Evolutionary conservation across 495 filamentous ascomycete species (phyloP).

Genomic region (Gamarada debralockiae): DNA sequence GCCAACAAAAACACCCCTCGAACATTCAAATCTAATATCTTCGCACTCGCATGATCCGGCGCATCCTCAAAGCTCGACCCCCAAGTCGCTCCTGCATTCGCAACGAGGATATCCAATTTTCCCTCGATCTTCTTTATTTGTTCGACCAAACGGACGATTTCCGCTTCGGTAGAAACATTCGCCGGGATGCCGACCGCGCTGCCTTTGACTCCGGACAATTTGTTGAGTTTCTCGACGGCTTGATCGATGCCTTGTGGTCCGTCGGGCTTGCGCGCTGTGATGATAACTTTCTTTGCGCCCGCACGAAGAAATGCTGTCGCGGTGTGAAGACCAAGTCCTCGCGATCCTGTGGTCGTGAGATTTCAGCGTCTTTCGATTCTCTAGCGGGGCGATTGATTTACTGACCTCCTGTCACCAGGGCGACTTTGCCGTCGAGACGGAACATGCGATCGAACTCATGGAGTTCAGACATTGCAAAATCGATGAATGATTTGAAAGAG

Average conservation of each 20-base stretch:
- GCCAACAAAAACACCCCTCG: constrained; percentile 33
- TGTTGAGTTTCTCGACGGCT: constrained; percentile 37
- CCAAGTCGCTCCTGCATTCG: constrained; percentile 40
- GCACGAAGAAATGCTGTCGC: constrained; percentile 39
- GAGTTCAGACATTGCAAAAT: constrained; percentile 24
- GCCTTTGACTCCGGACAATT: constrained; percentile 30
- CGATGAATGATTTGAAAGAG: not conserved
- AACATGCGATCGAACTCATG: constrained; percentile 31
- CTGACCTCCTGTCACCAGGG: constrained; percentile 35
- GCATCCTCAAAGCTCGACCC: constrained; percentile 38
- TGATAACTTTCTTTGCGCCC: constrained; percentile 34
- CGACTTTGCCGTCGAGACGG: constrained; percentile 39
- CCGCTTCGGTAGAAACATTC: constrained; percentile 34
- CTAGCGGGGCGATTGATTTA: not conserved
- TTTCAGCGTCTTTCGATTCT: not conserved
- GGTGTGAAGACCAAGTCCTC: constrained; percentile 37
- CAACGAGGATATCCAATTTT: constrained; percentile 36
- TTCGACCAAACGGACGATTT: constrained; percentile 34
- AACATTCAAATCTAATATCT: constrained; percentile 40
- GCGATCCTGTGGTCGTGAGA: constrained; percentile 17
- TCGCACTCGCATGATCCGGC: constrained; percentile 32
- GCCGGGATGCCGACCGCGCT: constrained; percentile 37
- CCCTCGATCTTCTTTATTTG: constrained; percentile 29
- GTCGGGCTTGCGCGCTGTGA: constrained; percentile 34
- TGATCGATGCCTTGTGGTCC: constrained; percentile 28